Percentiles rank a stretch among this genome's conserved stretches.
These are phyloP conservation scores for Tetraselmis chui DNA, from an alignment of 139 green algal species.

Conservation along the genomic window DNA sequence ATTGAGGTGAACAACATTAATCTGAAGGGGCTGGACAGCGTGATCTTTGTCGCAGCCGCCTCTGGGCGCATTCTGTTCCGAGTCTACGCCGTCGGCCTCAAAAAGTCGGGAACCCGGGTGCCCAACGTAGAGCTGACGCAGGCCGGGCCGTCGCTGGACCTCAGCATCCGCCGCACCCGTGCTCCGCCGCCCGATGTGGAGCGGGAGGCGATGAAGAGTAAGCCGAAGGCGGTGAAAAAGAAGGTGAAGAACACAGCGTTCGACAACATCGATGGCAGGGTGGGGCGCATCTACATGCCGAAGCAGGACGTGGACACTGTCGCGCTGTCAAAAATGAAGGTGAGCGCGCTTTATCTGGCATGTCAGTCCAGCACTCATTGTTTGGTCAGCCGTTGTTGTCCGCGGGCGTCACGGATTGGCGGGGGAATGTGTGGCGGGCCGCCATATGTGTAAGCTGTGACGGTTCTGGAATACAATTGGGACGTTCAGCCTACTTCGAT, in stretches of 20 bases:
- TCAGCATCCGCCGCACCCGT: slow-evolving; percentile 59
- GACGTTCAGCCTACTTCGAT: not conserved
- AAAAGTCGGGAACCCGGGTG: slow-evolving; percentile 64
- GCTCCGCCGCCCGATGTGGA: slow-evolving; percentile 57
- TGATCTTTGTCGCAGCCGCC: slow-evolving; percentile 47
- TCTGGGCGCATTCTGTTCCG: slow-evolving; percentile 50
- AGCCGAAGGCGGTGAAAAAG: slow-evolving; percentile 59
- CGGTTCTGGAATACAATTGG: too few relatives aligned
- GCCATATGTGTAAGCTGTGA: too few relatives aligned
- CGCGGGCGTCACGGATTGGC: too few relatives aligned
- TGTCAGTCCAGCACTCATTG: too few relatives aligned
- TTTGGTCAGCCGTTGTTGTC: too few relatives aligned
- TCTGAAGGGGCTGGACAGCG: slow-evolving; percentile 70
- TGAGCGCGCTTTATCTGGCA: too few relatives aligned
- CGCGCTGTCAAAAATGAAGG: slow-evolving; percentile 79
- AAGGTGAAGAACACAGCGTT: slow-evolving; percentile 87
- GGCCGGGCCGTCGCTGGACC: slow-evolving; percentile 74
- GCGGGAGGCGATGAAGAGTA: slow-evolving; percentile 66
- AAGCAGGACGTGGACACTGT: slow-evolving; percentile 73
- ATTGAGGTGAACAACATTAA: slow-evolving; percentile 63
- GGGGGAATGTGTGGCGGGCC: too few relatives aligned
- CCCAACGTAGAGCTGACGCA: slow-evolving; percentile 72
- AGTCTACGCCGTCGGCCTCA: slow-evolving; percentile 68
- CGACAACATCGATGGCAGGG: slow-evolving; percentile 71
- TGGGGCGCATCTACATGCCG: slow-evolving; percentile 90